Percentiles rank a stretch among this genome's conserved stretches.
Evolutionary conservation across 1,139 yeast species (phyloP).

Genomic region (Pneumocystis oryctolagi): DNA sequence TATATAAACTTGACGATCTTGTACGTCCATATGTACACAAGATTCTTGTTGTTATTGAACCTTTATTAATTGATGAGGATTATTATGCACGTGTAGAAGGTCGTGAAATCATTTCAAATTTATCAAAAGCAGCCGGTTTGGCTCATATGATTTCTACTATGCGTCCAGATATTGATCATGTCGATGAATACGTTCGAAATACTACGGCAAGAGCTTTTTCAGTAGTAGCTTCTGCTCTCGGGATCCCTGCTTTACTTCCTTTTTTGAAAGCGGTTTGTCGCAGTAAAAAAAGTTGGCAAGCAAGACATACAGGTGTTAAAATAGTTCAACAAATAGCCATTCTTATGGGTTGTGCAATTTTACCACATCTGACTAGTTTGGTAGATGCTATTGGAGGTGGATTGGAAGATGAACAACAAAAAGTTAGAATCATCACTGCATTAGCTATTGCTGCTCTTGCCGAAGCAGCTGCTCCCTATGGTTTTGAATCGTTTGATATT

Average conservation of each 20-base stretch:
- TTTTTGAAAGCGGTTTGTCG: constrained; percentile 69
- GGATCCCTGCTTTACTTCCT: constrained; percentile 57
- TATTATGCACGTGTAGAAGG: constrained; percentile 60
- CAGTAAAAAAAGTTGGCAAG: no score
- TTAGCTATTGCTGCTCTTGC: constrained; percentile 62
- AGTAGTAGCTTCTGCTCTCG: constrained; percentile 68
- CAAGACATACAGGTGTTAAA: constrained; percentile 75
- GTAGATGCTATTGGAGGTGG: constrained; percentile 47
- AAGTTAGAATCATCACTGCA: constrained; percentile 58
- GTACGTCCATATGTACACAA: constrained; percentile 63
- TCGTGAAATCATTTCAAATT: constrained; percentile 56
- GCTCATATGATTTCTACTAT: constrained; percentile 61
- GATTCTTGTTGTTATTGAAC: constrained; percentile 60
- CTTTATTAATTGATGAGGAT: constrained; percentile 70
- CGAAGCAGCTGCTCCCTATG: constrained; percentile 77
- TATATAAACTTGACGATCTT: constrained; percentile 48
- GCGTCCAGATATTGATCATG: constrained; percentile 69
- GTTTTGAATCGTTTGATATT: constrained; percentile 70
- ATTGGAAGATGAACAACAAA: constrained; percentile 54
- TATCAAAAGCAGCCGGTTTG: constrained; percentile 72
- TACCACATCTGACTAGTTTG: constrained; percentile 58
- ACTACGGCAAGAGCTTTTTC: constrained; percentile 71
- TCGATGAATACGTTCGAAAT: constrained; percentile 70
- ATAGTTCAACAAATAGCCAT: constrained; percentile 63
- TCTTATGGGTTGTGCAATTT: constrained; percentile 53